Evolutionary conservation across 768 basidiomycete species (phyloP), one percentile per base, ranked within the genome.

Genomic region (Chalciporus piperatus): DNA sequence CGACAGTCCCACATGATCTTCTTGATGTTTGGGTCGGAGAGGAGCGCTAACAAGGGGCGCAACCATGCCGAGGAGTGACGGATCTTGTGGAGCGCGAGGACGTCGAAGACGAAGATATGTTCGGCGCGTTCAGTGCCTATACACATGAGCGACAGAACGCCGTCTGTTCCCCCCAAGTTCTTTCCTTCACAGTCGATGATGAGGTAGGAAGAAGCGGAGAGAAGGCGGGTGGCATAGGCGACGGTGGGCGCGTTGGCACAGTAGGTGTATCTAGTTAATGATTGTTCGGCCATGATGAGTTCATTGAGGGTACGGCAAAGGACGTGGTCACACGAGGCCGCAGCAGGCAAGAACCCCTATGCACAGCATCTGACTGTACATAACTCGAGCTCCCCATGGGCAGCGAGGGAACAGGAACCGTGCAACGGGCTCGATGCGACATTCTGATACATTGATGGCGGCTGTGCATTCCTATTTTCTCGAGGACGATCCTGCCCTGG

Each of bases 1-100:
- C 74, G 65, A 11, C 74, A 74, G 54, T 76, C 75, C 68, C 71
- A 76, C 54, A 73, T 70, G 52, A 76, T 55, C 57, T 76, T 76
- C 27, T 63, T 60, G 32, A 73, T 54, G 2, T 41, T 28, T 12
- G 61, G 57, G 33, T 68, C 59, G 20, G 53, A 56, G 44, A 76
- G 66, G 13, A 73, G 52, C 16, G 52, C 45, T 7, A 66, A 48
- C 13, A 76, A 51, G 16, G 50, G 52, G 2, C 58, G 50, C 17
- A 74, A 57, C 43, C 56, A 55, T 0, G 58, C 27, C 44, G 58
- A 39, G n/a, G 57, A 53, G 6, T 57, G 45, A 30, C 47, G 53
- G 2, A 56, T 33, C 2, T 6, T 42, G 16, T n/a, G 4, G 45
- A 73, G 60, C 7, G 64, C 54, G 57, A 74, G 62, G 49, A 66